Conservation (phyloP, 2,329 filamentous ascomycete species). For the Dactylellina cionopaga region DNA sequence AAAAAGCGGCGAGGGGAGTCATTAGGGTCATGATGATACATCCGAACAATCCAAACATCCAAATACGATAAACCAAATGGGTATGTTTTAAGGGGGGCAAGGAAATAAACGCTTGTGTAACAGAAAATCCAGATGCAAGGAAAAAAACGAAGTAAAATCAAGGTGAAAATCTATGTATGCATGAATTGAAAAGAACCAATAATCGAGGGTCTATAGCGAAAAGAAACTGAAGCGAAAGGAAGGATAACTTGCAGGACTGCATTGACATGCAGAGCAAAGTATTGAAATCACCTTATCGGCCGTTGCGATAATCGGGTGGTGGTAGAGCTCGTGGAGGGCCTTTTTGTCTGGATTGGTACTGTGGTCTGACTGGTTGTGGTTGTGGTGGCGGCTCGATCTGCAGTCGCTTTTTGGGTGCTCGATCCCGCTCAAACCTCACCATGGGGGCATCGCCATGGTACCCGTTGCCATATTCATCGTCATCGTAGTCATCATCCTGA, state of each 20-base stretch:
- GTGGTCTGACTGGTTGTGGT: constrained; percentile 16
- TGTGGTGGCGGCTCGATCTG: constrained; percentile 43
- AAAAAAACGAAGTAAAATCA: constrained; percentile 1
- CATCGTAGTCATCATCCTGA: constrained; percentile 43
- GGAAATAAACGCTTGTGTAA: constrained; percentile 45
- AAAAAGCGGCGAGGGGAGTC: constrained; percentile 36
- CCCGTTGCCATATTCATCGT: constrained; percentile 39
- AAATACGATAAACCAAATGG: constrained; percentile 40
- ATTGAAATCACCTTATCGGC: constrained; percentile 37
- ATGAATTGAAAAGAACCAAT: constrained; percentile 39
- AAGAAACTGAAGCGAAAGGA: constrained; percentile 18
- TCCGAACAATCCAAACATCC: constrained; percentile 44
- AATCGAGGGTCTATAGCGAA: constrained; percentile 47
- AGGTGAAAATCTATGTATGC: constrained; percentile 48
- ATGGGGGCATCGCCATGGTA: constrained; percentile 31
- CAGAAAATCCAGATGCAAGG: constrained; percentile 20
- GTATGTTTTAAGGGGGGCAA: constrained; percentile 47
- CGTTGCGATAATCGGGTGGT: constrained; percentile 51
- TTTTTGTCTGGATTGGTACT: constrained; percentile 39
- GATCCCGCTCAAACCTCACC: constrained; percentile 29
- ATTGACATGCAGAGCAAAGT: constrained; percentile 11
- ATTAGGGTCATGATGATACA: constrained; percentile 53
- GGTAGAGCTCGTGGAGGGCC: constrained; percentile 46
- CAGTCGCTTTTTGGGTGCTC: constrained; percentile 36
- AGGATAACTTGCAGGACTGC: constrained; percentile 26